A percentile compares a stretch with the other conserved stretches of the same genome.
phyloP scores from a whole-genome alignment of 768 basidiomycete species.

The Mycena sanguinolenta region DNA sequence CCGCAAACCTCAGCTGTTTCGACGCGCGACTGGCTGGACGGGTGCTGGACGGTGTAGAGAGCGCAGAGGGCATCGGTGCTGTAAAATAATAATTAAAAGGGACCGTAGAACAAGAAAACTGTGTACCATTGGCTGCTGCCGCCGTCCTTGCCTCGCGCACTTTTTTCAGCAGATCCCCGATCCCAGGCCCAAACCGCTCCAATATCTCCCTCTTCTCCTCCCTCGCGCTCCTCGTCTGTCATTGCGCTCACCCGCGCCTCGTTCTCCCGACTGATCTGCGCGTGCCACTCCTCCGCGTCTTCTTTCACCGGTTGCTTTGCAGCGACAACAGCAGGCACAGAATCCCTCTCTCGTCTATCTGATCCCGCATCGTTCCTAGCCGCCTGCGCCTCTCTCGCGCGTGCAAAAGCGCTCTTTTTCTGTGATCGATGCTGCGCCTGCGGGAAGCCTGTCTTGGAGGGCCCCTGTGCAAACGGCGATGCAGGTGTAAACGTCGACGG shows the following conservation, averaged over 20 bases:
- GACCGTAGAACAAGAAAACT: neutral
- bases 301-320: conserved; percentile 27
- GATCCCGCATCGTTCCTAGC: neutral
- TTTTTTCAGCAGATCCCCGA: conserved; percentile 72
- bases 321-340: conserved; percentile 46
- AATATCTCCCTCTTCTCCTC: conserved; percentile 75
- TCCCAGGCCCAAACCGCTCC: conserved; percentile 77
- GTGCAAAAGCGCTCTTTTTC: conserved; percentile 70
- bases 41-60: conserved; percentile 56
- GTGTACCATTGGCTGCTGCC: conserved; percentile 50
- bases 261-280: conserved; percentile 78
- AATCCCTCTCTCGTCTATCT: conserved; percentile 32
- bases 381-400: conserved; percentile 53
- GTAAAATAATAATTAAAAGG: conserved; percentile 38
- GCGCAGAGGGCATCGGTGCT: conserved; percentile 59
- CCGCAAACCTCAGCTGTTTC: conserved; percentile 80
- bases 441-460: conserved; percentile 69
- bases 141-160: conserved; percentile 65
- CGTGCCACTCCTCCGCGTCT: conserved; percentile 59
- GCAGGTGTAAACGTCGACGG: conserved; percentile 37
- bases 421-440: conserved; percentile 69
- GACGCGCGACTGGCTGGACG: conserved; percentile 72
- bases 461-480: neutral
- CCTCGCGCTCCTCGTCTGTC: conserved; percentile 78
- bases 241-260: conserved; percentile 71